Evolutionary conservation across 2,329 filamentous ascomycete genomes (phyloP).

Genomic region (Trichoderma gracile): DNA sequence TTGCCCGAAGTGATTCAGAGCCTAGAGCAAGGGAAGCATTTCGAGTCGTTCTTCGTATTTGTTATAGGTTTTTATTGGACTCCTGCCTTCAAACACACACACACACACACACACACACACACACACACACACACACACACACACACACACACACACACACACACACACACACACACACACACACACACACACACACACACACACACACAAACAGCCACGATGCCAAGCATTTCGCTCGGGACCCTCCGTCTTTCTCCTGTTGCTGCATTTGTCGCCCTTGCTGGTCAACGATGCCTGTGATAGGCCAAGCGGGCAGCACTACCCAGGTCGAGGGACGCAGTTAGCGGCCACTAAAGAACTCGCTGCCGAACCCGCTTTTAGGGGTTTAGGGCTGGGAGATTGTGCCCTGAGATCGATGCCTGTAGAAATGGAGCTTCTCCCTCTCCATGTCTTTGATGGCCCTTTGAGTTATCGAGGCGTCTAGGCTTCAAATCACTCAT

Average conservation of each 20-base stretch:
- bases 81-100: not conserved
- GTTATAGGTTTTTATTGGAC: not conserved
- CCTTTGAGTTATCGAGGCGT: not conserved
- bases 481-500: not conserved
- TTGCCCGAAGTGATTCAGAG: not conserved
- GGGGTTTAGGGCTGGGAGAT: conserved; percentile 17
- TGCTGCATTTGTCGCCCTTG: conserved; percentile 23
- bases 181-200: not conserved
- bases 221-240: conserved; percentile 24
- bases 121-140: not conserved
- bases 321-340: conserved; percentile 18
- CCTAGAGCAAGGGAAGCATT: not conserved
- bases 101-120: not conserved
- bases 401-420: conserved; percentile 1
- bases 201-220: not conserved
- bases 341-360: conserved; percentile 25
- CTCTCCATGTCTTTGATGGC: not conserved
- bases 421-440: not conserved
- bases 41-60: not conserved
- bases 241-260: conserved; percentile 18
- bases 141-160: not conserved
- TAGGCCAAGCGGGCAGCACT: conserved; percentile 23
- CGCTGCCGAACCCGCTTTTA: conserved; percentile 22
- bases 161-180: not conserved
- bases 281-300: conserved; percentile 22